These are phyloP conservation scores for Cryphonectria parasitica DNA, from an alignment of 2,329 filamentous ascomycete genomes.

Conservation along the genomic window DNA sequence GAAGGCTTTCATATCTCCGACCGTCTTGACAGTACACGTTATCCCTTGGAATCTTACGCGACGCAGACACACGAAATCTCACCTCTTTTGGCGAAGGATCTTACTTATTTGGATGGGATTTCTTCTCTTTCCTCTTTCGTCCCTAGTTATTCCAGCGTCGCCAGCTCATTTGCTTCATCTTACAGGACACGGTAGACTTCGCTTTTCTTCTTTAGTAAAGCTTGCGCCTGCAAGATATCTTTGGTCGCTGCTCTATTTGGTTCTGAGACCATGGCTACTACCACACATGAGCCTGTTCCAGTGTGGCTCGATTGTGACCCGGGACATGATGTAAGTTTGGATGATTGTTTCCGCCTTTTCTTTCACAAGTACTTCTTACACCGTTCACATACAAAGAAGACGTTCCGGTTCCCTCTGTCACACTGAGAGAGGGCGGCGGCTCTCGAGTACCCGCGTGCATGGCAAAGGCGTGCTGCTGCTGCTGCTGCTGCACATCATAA, in stretches of 20 bases:
- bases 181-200: not conserved
- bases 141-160: too few species aligned
- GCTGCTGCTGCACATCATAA: not conserved
- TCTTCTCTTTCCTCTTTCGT: not conserved
- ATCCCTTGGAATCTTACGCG: not conserved
- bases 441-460: too few species aligned
- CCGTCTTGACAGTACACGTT: not conserved
- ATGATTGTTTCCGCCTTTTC: too few species aligned
- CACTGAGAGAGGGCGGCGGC: too few species aligned
- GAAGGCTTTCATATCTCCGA: not conserved
- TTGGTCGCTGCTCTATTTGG: not conserved
- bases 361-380: too few species aligned
- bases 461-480: not conserved
- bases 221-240: not conserved
- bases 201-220: not conserved
- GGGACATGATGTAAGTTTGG: constrained; percentile 65
- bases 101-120: not conserved
- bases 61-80: not conserved
- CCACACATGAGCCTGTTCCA: constrained; percentile 42
- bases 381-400: not conserved
- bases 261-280: not conserved
- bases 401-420: not conserved
- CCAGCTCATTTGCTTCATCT: not conserved
- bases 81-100: too few species aligned
- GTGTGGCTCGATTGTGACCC: constrained; percentile 67